Conservation (phyloP, 371 early-diverging fungal genomes). For the Parasitella parasitica region DNA sequence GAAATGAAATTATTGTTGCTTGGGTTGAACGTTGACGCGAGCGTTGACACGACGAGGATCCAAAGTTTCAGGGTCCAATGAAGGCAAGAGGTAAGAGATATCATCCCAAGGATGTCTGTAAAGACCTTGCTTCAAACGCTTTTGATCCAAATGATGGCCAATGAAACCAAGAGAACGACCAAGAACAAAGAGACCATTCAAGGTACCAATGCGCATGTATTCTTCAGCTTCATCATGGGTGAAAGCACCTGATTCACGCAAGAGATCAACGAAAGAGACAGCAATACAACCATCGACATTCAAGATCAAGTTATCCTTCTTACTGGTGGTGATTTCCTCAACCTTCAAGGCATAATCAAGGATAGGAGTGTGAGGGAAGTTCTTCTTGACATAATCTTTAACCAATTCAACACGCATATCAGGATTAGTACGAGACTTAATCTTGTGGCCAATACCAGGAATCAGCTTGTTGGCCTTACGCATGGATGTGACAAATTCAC, state of each 20-base stretch:
- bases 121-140: slow-evolving; percentile 94
- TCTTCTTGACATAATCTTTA: slow-evolving; percentile 86
- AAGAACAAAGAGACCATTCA: slow-evolving; percentile 96
- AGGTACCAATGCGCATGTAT: slow-evolving; percentile 93
- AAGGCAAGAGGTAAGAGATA: slow-evolving; percentile 86
- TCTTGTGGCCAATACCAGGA: slow-evolving; percentile 98
- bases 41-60: slow-evolving; percentile 55
- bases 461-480: slow-evolving; percentile 91
- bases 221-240: slow-evolving; percentile 94
- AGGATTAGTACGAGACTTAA: slow-evolving; percentile 98
- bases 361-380: slow-evolving; percentile 89
- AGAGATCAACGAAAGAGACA: slow-evolving; percentile 92
- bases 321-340: slow-evolving; percentile 93
- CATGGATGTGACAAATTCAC: slow-evolving; percentile 90
- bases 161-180: slow-evolving; percentile 96
- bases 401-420: slow-evolving; percentile 95
- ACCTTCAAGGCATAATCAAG: slow-evolving; percentile 93
- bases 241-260: slow-evolving; percentile 93
- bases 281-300: slow-evolving; percentile 98
- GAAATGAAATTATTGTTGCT: slow-evolving; percentile 8
- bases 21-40: slow-evolving; percentile 48
- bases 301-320: slow-evolving; percentile 97
- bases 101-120: slow-evolving; percentile 99
- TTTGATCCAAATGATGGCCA: slow-evolving; percentile 96
- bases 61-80: slow-evolving; percentile 45